Evolutionary conservation across 306 rosid genomes (phyloP), one percentile per base, ranked within the genome.

Genomic region (Cotoneaster glaucophyllus): DNA sequence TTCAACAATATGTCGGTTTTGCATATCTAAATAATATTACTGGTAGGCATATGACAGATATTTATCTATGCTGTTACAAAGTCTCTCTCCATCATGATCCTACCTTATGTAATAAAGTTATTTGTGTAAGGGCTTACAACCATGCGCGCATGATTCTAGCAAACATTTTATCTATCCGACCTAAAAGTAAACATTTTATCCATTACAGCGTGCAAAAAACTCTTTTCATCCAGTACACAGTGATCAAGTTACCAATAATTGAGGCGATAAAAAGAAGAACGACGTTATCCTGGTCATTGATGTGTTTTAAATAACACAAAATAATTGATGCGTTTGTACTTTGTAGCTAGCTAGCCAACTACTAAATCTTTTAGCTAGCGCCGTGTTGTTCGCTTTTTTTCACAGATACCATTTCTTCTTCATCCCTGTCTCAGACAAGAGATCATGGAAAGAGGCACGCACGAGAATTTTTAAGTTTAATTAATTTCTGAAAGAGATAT

Each of bases 341-440:
- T 41, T 41, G 12, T 41, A 41, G 44, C 54, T 50, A 26, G 29
- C 12, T 21, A 48, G 43, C 68, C 22, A 64, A 10, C 68, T 63
- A 4, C 21, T 69, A 17, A 18, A 45, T 21, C 62, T 28, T 64
- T 17, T 19, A 64, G 34, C 3, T 26, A 64, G 4, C 48, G 53
- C 34, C 48, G 4, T 64, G n/a, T 50, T 64, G 43, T 48, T 34
- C 64, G 66, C 77, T 79, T 73, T 56, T 65, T 72, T 61, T 74
- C 41, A 52, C 62, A 56, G 22, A 58, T 70, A 68, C 56, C 44
- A 79, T 54, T 54, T 25, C 29, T 65, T 62, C 31, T 82, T 88
- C 89, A 78, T 73, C 90, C 73, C 67, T 71, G 44, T 81, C 71
- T 71, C 75, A 69, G 83, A 82, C 85, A 82, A 73, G 57, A 57